Conservation (phyloP, 805 yeast genomes). For the Candida endomychidarum region DNA sequence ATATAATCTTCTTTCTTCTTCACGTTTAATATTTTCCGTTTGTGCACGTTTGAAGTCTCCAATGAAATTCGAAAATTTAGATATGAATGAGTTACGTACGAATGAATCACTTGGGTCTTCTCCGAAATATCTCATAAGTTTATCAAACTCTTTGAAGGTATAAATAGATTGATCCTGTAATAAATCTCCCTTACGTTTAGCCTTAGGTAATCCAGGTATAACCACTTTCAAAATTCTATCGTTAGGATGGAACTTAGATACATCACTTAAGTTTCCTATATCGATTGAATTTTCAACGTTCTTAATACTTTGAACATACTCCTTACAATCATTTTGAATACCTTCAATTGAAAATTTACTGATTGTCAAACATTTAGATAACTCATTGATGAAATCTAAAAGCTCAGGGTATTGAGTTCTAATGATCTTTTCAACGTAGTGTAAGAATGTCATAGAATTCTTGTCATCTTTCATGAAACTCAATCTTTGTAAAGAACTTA, state of each 20-base stretch:
- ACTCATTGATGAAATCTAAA: constrained; percentile 59
- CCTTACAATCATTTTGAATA: constrained; percentile 57
- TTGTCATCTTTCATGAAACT: constrained; percentile 71
- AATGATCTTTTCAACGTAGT: constrained; percentile 70
- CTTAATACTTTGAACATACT: constrained; percentile 49
- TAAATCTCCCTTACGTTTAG: constrained; percentile 51
- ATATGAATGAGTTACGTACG: constrained; percentile 59
- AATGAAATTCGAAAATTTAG: constrained; percentile 59
- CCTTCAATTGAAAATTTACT: constrained; percentile 65
- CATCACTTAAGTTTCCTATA: constrained; percentile 64
- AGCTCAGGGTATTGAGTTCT: constrained; percentile 65
- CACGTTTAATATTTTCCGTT: constrained; percentile 61
- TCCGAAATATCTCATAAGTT: constrained; percentile 68
- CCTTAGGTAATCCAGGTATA: constrained; percentile 52
- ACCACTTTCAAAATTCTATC: constrained; percentile 60
- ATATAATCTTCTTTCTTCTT: constrained; percentile 66
- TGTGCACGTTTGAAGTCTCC: constrained; percentile 64
- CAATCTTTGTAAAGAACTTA: constrained; percentile 66
- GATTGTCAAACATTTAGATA: constrained; percentile 51
- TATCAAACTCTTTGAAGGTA: constrained; percentile 53
- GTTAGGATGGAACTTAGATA: constrained; percentile 60
- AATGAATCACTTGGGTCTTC: constrained; percentile 60
- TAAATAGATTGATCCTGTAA: constrained; percentile 50
- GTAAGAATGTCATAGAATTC: constrained; percentile 69
- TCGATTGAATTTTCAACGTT: constrained; percentile 55